These are phyloP conservation scores for Wickerhamomyces subpelliculosus DNA, from an alignment of 805 yeast genomes.

Conservation along the genomic window DNA sequence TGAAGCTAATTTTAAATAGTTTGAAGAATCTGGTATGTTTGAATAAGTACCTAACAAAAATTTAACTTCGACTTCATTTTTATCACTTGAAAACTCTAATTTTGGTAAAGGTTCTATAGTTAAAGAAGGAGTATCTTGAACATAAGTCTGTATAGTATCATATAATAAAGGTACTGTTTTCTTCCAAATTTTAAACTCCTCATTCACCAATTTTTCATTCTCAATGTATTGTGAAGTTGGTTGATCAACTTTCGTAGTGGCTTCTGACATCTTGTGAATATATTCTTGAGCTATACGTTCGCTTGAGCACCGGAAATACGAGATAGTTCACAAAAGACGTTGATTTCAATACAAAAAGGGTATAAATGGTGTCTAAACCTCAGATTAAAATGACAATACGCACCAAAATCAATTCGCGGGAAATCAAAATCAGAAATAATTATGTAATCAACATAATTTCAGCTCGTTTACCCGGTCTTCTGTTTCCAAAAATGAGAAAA, in stretches of 20 bases:
- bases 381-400: no score
- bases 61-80: constrained; percentile 27
- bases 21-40: constrained; percentile 26
- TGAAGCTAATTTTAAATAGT: constrained; percentile 37
- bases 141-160: constrained; percentile 55
- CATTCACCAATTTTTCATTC: constrained; percentile 59
- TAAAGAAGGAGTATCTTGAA: constrained; percentile 51
- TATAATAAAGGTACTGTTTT: constrained; percentile 75
- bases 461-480: background rate
- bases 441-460: no score
- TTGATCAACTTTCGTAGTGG: constrained; percentile 1
- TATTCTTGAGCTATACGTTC: no score
- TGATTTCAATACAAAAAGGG: no score
- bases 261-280: no score
- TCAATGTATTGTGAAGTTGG: constrained; percentile 37
- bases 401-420: no score
- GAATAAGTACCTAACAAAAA: constrained; percentile 45
- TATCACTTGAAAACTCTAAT: constrained; percentile 14
- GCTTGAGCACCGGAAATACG: no score
- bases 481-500: background rate
- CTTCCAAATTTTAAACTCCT: constrained; percentile 78
- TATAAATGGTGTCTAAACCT: no score
- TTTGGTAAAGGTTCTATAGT: constrained; percentile 51
- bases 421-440: no score
- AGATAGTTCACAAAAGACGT: no score